Conservation (phyloP, 2,329 filamentous ascomycete species). For the Colletotrichum godetiae region DNA sequence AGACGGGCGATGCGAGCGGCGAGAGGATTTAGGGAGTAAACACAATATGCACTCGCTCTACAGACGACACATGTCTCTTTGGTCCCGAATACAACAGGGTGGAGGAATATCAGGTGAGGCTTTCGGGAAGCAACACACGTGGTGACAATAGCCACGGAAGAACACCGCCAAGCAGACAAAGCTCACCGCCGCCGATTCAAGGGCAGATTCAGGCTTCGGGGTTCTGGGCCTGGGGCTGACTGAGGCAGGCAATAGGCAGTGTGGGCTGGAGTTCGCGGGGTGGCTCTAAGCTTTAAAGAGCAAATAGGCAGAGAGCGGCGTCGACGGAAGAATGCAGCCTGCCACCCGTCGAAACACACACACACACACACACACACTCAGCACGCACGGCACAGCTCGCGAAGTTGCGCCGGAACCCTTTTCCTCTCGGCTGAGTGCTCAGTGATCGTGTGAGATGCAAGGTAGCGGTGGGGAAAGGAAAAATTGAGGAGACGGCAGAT, state of each 20-base stretch:
- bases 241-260: constrained; percentile 20
- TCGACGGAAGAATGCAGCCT: constrained; percentile 30
- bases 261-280: constrained; percentile 18
- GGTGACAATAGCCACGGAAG: constrained; percentile 20
- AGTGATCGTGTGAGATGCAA: constrained; percentile 16
- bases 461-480: constrained; percentile 1
- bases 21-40: background rate
- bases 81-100: background rate
- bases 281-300: constrained; percentile 30
- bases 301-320: constrained; percentile 6
- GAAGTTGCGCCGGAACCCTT: constrained; percentile 7
- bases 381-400: constrained; percentile 6
- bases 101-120: constrained; percentile 7
- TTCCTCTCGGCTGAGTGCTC: constrained; percentile 24
- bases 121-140: constrained; percentile 20
- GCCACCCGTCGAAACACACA: constrained; percentile 26
- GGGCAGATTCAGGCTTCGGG: constrained; percentile 5
- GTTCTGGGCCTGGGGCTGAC: constrained; percentile 18
- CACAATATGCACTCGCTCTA: constrained; percentile 31
- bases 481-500: constrained; percentile 7
- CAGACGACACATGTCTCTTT: constrained; percentile 27
- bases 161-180: constrained; percentile 9
- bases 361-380: too few relatives aligned
- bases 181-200: constrained; percentile 35
- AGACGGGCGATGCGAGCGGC: background rate